These are phyloP conservation scores for Raphanus sativus DNA, from an alignment of 345 rosid genomes.

Conservation along the genomic window DNA sequence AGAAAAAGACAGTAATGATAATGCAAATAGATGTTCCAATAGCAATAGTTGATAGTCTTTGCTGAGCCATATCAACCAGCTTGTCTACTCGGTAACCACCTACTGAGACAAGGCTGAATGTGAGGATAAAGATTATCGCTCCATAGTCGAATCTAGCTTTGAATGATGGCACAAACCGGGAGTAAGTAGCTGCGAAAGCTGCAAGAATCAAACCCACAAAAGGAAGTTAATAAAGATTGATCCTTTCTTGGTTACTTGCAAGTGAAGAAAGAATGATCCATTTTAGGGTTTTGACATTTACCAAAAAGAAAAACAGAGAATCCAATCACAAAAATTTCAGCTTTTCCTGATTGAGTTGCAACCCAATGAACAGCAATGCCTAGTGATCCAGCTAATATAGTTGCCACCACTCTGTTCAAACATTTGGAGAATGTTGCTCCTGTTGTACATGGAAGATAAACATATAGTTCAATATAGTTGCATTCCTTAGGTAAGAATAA, in stretches of 20 bases:
- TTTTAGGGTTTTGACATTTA: slow-evolving; percentile 18
- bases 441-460: slow-evolving; percentile 32
- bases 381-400: slow-evolving; percentile 64
- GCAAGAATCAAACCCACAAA: slow-evolving; percentile 24
- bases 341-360: slow-evolving; percentile 53
- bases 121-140: slow-evolving; percentile 70
- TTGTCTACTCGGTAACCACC: slow-evolving; percentile 63
- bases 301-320: slow-evolving; percentile 65
- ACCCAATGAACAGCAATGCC: slow-evolving; percentile 66
- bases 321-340: slow-evolving; percentile 58
- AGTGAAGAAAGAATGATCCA: not conserved
- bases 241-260: not conserved
- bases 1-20: slow-evolving; percentile 52
- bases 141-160: slow-evolving; percentile 80
- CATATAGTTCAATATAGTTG: not conserved
- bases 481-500: not conserved
- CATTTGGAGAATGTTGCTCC: slow-evolving; percentile 70
- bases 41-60: slow-evolving; percentile 60
- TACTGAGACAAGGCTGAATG: slow-evolving; percentile 71
- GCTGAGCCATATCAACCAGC: slow-evolving; percentile 55
- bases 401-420: slow-evolving; percentile 63
- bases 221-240: slow-evolving; percentile 6
- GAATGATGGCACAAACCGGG: slow-evolving; percentile 68
- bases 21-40: slow-evolving; percentile 68
- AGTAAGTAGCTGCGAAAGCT: slow-evolving; percentile 75